These are phyloP conservation scores for Luffa aegyptiaca DNA, from an alignment of 306 rosid genomes.

Conservation along the genomic window DNA sequence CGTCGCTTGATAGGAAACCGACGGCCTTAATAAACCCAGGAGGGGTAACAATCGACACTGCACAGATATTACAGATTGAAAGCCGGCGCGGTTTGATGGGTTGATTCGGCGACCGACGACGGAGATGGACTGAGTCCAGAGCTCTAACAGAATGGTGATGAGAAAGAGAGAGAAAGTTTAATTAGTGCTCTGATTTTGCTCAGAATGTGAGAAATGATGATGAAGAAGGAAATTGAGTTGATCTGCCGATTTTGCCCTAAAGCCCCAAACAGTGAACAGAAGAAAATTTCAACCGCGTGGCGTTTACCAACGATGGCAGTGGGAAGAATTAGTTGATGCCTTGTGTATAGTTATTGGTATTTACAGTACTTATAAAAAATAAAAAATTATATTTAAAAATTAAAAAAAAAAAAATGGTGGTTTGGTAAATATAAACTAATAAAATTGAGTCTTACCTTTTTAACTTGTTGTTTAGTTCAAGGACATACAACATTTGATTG, in stretches of 20 bases:
- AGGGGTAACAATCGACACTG: not conserved
- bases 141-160: not conserved
- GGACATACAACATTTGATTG: too few species aligned
- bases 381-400: too few species aligned
- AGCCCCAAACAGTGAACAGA: not conserved
- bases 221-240: not conserved
- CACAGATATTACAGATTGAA: not conserved
- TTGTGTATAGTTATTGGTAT: not conserved
- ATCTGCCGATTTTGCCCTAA: conserved; percentile 4
- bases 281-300: not conserved
- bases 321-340: not conserved
- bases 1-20: not conserved
- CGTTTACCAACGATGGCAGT: not conserved
- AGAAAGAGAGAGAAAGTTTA: not conserved
- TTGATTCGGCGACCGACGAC: not conserved
- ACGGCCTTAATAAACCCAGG: not conserved
- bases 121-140: not conserved
- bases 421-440: too few species aligned
- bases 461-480: too few species aligned
- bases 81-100: not conserved
- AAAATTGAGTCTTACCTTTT: too few species aligned
- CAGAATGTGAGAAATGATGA: not conserved
- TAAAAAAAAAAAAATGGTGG: too few species aligned
- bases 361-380: not conserved
- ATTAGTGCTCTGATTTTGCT: not conserved